Evolutionary conservation across 176 grass and related monocot species (phyloP).

Genomic region (Hsuehochloa calcarea): DNA sequence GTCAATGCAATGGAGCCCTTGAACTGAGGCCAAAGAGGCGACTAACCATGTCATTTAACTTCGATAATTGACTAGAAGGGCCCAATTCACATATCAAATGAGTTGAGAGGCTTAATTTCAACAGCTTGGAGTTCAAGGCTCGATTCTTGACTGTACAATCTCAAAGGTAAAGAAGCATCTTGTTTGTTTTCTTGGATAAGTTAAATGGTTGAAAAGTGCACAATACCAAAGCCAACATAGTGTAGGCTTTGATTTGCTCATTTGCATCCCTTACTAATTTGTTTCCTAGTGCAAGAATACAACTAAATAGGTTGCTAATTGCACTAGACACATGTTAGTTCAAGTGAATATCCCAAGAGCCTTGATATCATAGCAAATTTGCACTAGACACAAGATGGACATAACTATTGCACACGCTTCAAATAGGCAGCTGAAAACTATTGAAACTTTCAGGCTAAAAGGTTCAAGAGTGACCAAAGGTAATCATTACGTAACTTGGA

Average conservation of each 20-base stretch:
- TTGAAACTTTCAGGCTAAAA: neutral
- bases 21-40: neutral
- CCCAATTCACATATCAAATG: neutral
- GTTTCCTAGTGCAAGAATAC: neutral
- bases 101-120: neutral
- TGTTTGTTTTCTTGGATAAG: no score
- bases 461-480: neutral
- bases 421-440: neutral
- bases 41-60: neutral
- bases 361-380: neutral
- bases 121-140: neutral
- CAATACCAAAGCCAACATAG: no score
- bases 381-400: conserved; percentile 1
- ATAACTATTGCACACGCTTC: neutral
- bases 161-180: neutral
- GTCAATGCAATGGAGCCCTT: no score
- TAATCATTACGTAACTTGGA: neutral
- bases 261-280: no score
- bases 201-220: no score
- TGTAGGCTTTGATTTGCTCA: no score
- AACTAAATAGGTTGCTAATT: neutral
- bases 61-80: neutral
- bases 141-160: neutral
- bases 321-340: neutral
- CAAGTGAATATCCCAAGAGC: neutral